Conservation (phyloP, 257 asterid species). For the Mitragyna speciosa region DNA sequence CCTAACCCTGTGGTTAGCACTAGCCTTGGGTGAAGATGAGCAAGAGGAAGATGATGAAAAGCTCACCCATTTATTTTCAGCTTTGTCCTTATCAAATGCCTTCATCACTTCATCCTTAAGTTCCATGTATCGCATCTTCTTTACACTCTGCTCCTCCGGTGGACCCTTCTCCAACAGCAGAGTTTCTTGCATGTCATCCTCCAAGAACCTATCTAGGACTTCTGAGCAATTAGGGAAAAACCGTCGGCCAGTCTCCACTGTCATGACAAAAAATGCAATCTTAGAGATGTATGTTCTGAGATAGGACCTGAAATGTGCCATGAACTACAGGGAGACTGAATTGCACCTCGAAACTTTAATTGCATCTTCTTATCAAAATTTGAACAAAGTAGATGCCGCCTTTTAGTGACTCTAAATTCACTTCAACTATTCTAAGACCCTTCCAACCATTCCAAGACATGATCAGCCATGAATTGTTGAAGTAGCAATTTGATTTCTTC, state of each 20-base stretch:
- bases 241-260: constrained; percentile 70
- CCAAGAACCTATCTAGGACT: constrained; percentile 68
- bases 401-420: background rate
- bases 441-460: background rate
- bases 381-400: background rate
- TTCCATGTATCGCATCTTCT: constrained; percentile 64
- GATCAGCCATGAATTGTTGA: background rate
- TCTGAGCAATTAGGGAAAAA: constrained; percentile 84
- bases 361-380: background rate
- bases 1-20: constrained; percentile 37
- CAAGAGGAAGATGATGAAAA: constrained; percentile 49
- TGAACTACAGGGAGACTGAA: background rate
- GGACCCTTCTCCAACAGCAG: constrained; percentile 64
- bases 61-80: constrained; percentile 44
- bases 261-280: background rate
- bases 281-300: background rate
- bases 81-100: constrained; percentile 75
- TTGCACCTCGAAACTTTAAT: background rate
- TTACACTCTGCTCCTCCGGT: constrained; percentile 58
- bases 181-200: constrained; percentile 59
- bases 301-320: background rate
- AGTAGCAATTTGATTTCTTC: background rate
- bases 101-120: constrained; percentile 72
- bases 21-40: constrained; percentile 47
- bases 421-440: too few relatives aligned